Conservation (phyloP, 179 eudicot species). For the Silene vulgaris region DNA sequence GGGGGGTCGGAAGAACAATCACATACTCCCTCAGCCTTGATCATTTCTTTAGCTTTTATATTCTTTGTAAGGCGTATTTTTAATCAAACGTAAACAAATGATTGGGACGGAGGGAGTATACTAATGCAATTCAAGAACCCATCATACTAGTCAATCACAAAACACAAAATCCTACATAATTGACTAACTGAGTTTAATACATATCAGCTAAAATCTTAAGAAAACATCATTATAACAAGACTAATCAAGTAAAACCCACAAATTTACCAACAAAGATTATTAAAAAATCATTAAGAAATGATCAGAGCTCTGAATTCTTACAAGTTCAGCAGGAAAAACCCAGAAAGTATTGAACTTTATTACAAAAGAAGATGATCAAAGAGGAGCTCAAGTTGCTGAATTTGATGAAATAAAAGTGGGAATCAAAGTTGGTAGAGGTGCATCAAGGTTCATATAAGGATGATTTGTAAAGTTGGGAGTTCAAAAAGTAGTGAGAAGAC, state of each 20-base stretch:
- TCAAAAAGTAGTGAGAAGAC: conserved; percentile 21
- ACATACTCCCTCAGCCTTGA: background rate
- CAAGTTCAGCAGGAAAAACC: conserved; percentile 24
- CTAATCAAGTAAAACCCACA: background rate
- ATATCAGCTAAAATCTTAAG: background rate
- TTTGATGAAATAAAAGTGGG: background rate
- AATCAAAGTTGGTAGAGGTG: conserved; percentile 7
- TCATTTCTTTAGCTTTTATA: no score
- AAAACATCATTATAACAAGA: background rate
- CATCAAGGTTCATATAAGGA: conserved; percentile 14
- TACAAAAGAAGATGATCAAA: conserved; percentile 21
- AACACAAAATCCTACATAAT: conserved; percentile 11
- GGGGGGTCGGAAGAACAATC: background rate
- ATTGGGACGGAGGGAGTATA: no score
- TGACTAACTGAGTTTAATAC: background rate
- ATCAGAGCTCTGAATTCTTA: conserved; percentile 23
- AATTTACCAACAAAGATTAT: background rate
- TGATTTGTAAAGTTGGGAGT: conserved; percentile 3
- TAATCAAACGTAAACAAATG: no score
- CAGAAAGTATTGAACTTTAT: conserved; percentile 16
- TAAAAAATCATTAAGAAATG: background rate
- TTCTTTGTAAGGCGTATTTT: no score
- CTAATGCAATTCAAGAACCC: background rate
- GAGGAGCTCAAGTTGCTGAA: conserved; percentile 16
- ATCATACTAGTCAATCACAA: conserved; percentile 6